These are phyloP conservation scores for Chalciporus pseudorubinellus DNA, from an alignment of 768 basidiomycete species.

Conservation along the genomic window DNA sequence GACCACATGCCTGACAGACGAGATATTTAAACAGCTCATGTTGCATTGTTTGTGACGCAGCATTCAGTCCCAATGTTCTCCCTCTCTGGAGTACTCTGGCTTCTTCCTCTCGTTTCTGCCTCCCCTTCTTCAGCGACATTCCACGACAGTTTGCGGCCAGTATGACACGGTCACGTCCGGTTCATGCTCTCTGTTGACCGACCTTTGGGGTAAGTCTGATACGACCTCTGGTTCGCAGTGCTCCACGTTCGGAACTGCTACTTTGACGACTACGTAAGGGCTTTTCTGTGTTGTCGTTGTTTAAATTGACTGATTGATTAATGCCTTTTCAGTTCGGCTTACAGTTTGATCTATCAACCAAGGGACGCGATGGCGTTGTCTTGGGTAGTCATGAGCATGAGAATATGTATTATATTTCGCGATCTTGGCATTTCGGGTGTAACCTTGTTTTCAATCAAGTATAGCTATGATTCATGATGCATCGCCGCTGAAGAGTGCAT, in stretches of 20 bases:
- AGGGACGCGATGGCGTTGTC: not conserved
- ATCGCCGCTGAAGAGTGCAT: no score
- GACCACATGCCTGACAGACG: not conserved
- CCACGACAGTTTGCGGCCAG: slow-evolving; percentile 38
- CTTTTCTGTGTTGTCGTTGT: not conserved
- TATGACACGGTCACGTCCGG: slow-evolving; percentile 49
- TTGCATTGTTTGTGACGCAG: not conserved
- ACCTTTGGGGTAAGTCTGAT: slow-evolving; percentile 44
- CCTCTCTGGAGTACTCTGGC: slow-evolving; percentile 7
- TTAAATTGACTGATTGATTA: not conserved
- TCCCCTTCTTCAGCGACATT: not conserved
- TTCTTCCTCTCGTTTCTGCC: slow-evolving; percentile 23
- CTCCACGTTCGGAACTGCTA: slow-evolving; percentile 50
- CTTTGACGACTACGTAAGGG: slow-evolving; percentile 50
- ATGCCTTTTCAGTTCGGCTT: slow-evolving; percentile 37
- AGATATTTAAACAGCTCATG: slow-evolving; percentile 12
- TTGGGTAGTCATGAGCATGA: no score
- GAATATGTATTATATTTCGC: no score
- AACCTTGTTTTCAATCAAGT: no score
- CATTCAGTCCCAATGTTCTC: slow-evolving; percentile 11
- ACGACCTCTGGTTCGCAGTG: slow-evolving; percentile 52
- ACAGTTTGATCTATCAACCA: slow-evolving; percentile 47
- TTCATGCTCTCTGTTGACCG: slow-evolving; percentile 47
- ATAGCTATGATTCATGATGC: no score
- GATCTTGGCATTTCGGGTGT: no score